Percentiles rank a stretch among this genome's conserved stretches.
Conservation (phyloP, 139 green algal species). For the Chlamydomonas incerta region DNA sequence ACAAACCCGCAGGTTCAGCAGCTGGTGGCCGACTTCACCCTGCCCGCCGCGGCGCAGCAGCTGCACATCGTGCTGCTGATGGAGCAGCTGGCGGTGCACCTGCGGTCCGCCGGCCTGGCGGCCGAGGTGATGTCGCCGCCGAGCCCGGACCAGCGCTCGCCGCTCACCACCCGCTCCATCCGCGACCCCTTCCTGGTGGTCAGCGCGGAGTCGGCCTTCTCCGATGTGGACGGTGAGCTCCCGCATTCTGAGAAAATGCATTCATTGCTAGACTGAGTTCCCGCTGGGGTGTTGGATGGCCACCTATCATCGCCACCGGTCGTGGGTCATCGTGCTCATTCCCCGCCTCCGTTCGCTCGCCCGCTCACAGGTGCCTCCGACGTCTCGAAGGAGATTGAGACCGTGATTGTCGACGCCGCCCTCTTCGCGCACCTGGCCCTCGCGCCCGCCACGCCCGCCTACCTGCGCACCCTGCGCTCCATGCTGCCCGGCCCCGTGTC, state of each 20-base stretch:
- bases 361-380: no score
- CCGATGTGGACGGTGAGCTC: no score
- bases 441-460: conserved; percentile 11
- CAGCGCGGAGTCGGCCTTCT: not conserved
- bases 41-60: no score
- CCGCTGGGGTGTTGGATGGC: no score
- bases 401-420: conserved; percentile 14
- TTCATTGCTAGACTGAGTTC: no score
- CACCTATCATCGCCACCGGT: no score
- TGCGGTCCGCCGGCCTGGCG: not conserved
- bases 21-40: not conserved
- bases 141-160: not conserved
- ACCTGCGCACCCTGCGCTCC: not conserved
- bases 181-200: conserved; percentile 20
- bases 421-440: conserved; percentile 1
- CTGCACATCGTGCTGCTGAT: not conserved
- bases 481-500: not conserved
- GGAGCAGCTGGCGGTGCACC: not conserved
- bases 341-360: no score
- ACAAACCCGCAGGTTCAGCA: not conserved
- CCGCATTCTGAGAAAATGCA: no score
- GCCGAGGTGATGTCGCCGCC: not conserved
- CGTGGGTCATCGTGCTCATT: no score
- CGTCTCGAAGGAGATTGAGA: not conserved
- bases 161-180: conserved; percentile 9